Conservation (phyloP, 495 filamentous ascomycete genomes). For the Hyaloscypha finlandica region DNA sequence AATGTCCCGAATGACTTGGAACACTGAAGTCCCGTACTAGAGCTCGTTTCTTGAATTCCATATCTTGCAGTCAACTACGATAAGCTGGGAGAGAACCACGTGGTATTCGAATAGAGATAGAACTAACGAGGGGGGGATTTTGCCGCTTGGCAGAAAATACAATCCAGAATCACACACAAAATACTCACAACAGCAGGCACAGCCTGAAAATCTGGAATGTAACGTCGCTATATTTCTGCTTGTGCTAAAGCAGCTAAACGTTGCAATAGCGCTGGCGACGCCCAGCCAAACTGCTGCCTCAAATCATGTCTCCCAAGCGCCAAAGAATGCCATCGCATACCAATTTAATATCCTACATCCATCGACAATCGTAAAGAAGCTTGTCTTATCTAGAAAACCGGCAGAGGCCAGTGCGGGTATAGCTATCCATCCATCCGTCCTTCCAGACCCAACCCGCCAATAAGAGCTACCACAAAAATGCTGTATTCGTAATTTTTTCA, state of each 20-base stretch:
- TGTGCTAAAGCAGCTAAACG: not conserved
- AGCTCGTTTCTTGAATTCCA: too few relatives aligned
- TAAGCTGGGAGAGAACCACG: too few relatives aligned
- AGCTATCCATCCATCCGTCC: not conserved
- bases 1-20: too few relatives aligned
- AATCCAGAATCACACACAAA: too few relatives aligned
- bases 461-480: not conserved
- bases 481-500: not conserved
- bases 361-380: conserved; percentile 1
- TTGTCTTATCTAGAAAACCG: not conserved
- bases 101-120: too few relatives aligned
- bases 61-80: too few relatives aligned
- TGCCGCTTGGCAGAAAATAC: too few relatives aligned
- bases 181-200: too few relatives aligned
- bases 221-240: not conserved
- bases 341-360: conserved; percentile 6
- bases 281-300: not conserved
- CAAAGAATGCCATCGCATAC: not conserved
- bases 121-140: too few relatives aligned
- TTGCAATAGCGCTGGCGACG: not conserved
- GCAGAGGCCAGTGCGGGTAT: not conserved
- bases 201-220: not conserved
- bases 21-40: too few relatives aligned
- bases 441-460: not conserved
- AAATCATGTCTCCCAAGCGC: not conserved